Percentiles rank a stretch among this genome's conserved stretches.
These are phyloP conservation scores for Suillus plorans DNA, from an alignment of 768 basidiomycete species.

Conservation along the genomic window DNA sequence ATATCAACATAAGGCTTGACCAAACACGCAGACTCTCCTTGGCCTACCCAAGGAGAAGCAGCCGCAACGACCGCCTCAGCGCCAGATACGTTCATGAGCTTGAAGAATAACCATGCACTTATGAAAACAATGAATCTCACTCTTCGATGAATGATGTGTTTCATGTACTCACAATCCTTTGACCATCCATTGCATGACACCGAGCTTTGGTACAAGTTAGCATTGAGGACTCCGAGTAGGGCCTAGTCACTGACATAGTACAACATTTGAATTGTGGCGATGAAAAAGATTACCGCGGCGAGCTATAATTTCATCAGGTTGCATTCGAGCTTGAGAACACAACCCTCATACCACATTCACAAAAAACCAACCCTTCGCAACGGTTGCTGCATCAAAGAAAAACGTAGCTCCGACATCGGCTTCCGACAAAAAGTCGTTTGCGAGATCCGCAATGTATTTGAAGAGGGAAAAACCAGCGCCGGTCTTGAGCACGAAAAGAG, in stretches of 20 bases:
- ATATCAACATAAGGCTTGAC: constrained; percentile 81
- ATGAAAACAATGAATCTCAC: constrained; percentile 4
- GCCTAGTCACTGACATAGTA: constrained; percentile 53
- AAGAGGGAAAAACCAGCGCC: constrained; percentile 82
- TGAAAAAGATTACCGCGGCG: constrained; percentile 86
- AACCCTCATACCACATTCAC: constrained; percentile 59
- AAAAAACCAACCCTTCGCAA: constrained; percentile 80
- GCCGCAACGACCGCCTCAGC: constrained; percentile 93
- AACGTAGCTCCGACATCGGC: constrained; percentile 71
- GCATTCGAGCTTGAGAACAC: background rate
- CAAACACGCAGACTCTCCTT: constrained; percentile 86
- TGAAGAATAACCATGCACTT: constrained; percentile 93
- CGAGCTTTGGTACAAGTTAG: constrained; percentile 40
- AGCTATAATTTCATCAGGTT: constrained; percentile 40
- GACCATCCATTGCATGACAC: constrained; percentile 94
- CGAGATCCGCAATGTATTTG: constrained; percentile 77
- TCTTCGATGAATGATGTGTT: background rate
- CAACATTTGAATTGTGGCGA: constrained; percentile 89
- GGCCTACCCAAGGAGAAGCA: constrained; percentile 91
- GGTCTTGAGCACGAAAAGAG: constrained; percentile 87
- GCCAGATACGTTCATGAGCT: constrained; percentile 88
- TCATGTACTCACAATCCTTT: constrained; percentile 63
- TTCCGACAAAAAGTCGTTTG: constrained; percentile 74
- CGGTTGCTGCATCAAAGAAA: constrained; percentile 74
- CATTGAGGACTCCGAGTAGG: background rate